Conservation (phyloP, 2,329 filamentous ascomycete species). For the Magnaporthiopsis incrustans region DNA sequence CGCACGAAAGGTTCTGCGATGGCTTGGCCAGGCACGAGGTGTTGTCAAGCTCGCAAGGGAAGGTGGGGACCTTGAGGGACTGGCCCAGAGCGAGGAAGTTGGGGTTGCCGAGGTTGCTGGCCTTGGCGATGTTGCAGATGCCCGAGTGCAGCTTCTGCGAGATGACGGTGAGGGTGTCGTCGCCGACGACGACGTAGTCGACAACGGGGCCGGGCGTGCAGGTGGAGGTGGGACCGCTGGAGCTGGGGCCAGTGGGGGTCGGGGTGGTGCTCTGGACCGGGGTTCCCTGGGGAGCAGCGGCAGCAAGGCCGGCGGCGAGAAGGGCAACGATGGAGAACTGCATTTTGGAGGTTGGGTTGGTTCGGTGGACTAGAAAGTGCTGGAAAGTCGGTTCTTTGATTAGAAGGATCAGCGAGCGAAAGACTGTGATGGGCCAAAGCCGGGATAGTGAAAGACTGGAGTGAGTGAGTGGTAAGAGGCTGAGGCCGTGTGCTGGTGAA, state of each 20-base stretch:
- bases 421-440: background rate
- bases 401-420: background rate
- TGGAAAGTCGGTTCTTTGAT: background rate
- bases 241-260: too few relatives aligned
- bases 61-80: slow-evolving; percentile 6
- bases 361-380: background rate
- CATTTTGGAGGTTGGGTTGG: slow-evolving; percentile 1
- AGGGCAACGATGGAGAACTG: slow-evolving; percentile 1
- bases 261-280: background rate
- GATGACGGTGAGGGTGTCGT: slow-evolving; percentile 5
- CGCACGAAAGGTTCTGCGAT: background rate
- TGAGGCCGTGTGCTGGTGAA: background rate
- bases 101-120: slow-evolving; percentile 3
- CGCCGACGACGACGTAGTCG: background rate
- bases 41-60: slow-evolving; percentile 5
- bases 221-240: background rate
- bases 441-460: background rate
- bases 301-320: slow-evolving; percentile 1
- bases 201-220: slow-evolving; percentile 1
- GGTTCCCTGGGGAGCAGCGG: background rate
- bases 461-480: background rate
- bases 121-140: slow-evolving; percentile 7
- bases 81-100: background rate
- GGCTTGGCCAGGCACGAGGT: slow-evolving; percentile 5
- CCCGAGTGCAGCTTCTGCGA: slow-evolving; percentile 5